phyloP scores from a whole-genome alignment of 306 rosid genomes.

The Pyrus pyrifolia region DNA sequence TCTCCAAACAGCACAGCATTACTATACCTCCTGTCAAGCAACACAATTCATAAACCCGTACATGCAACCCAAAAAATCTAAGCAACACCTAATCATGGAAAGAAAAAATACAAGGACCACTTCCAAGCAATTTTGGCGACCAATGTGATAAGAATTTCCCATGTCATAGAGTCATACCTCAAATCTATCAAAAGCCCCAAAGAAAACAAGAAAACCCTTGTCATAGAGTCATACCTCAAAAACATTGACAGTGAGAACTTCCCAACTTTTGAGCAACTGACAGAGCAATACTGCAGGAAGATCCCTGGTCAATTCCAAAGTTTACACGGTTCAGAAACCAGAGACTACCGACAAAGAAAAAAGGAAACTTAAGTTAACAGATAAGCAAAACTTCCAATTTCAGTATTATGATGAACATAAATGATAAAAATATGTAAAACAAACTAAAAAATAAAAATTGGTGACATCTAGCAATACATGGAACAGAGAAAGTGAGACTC shows the following conservation, averaged over 20 bases:
- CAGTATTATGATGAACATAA: neutral
- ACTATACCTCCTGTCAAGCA: neutral
- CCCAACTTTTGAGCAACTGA: conserved; percentile 68
- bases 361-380: neutral
- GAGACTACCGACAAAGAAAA: neutral
- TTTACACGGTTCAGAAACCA: conserved; percentile 1
- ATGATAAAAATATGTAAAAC: neutral
- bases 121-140: neutral
- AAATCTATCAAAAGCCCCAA: neutral
- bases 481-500: neutral
- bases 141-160: neutral
- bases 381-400: neutral
- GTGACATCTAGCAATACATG: neutral
- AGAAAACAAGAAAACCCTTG: neutral
- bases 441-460: neutral
- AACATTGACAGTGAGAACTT: conserved; percentile 44
- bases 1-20: neutral
- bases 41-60: neutral
- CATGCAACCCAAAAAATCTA: neutral
- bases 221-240: conserved; percentile 49
- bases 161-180: no score
- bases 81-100: neutral
- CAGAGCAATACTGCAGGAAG: conserved; percentile 50
- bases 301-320: conserved; percentile 52
- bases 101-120: neutral